Evolutionary conservation across 2,329 filamentous ascomycete species (phyloP), one percentile per base, ranked within the genome.

Genomic region (Pseudogymnoascus destructans): DNA sequence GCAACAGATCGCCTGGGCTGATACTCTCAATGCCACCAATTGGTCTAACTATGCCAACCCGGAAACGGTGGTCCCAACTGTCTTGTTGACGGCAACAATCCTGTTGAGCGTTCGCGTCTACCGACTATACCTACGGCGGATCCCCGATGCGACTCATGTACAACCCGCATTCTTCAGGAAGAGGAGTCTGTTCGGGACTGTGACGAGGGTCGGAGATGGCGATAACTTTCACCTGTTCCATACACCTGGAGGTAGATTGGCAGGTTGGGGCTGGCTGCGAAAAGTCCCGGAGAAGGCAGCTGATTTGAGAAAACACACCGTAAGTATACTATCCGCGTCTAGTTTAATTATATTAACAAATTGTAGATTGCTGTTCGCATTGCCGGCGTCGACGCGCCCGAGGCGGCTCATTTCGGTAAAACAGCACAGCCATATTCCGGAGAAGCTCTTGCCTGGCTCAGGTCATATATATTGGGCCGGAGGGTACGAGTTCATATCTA

Each of bases 201-300:
- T 97, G 40, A 96, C 92, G 10, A 90, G 87, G 65, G 93, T 98
- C 21, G 93, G 95, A 40, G 93, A 98, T 77, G 95, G 90, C 3
- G 93, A 98, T 72, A 92, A 92, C 69, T 96, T 98, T 70, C 86
- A 93, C 65, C 71, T 98, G 54, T 98, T 86, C 70, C 93, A 98
- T 71, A 97, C 90, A 0, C 93, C 93, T 0, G 92, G 92, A n/a
- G 93, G 93, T 9, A 79, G 84, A 63, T 71, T 91, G 57, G 79
- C 86, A 9, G 93, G 93, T 57, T 98, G 93, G 93, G 90, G 87
- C n/a, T 95, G 89, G 89, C 68, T 93, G 63, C 77, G 89, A 66
- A 84, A 73, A 60, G 78, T 95, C 5, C 91, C 90, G 1, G 77
- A 74, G 10, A 81, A 78, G 59, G 85, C 79, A 68, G 80, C 84